phyloP scores from a whole-genome alignment of 192 early-diverging fungal genomes.

The Funneliformis geosporum region DNA sequence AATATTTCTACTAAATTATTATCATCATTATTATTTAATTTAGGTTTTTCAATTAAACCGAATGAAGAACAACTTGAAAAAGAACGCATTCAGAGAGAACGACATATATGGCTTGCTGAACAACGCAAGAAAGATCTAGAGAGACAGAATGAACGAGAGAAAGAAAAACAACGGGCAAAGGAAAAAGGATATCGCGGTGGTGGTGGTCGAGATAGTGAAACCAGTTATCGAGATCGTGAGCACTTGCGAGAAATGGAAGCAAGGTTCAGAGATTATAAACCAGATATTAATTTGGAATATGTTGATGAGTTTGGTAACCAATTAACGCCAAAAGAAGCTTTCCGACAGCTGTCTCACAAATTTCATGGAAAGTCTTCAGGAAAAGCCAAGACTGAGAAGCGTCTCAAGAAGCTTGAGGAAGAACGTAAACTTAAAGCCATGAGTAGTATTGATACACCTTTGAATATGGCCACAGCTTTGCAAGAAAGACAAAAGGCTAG shows the following conservation, averaged over 20 bases:
- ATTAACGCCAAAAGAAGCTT: slow-evolving; percentile 89
- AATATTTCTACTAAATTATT: not conserved
- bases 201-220: slow-evolving; percentile 56
- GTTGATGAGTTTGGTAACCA: slow-evolving; percentile 84
- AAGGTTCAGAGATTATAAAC: slow-evolving; percentile 88
- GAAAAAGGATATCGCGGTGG: slow-evolving; percentile 50
- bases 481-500: slow-evolving; percentile 67
- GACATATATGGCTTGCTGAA: slow-evolving; percentile 72
- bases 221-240: slow-evolving; percentile 59
- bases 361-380: slow-evolving; percentile 95
- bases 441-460: slow-evolving; percentile 72
- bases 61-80: slow-evolving; percentile 66
- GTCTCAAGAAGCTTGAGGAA: slow-evolving; percentile 78
- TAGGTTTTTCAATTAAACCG: slow-evolving; percentile 43
- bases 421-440: slow-evolving; percentile 76
- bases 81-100: slow-evolving; percentile 62
- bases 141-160: slow-evolving; percentile 68
- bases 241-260: slow-evolving; percentile 74
- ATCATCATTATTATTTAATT: not conserved
- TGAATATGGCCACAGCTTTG: slow-evolving; percentile 72
- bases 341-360: slow-evolving; percentile 85
- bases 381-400: slow-evolving; percentile 92
- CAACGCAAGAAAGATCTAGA: slow-evolving; percentile 64
- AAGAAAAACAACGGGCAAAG: slow-evolving; percentile 53
- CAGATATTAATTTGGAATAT: slow-evolving; percentile 88